phyloP scores from a whole-genome alignment of 768 basidiomycete genomes.

The Auriscalpium orientale region DNA sequence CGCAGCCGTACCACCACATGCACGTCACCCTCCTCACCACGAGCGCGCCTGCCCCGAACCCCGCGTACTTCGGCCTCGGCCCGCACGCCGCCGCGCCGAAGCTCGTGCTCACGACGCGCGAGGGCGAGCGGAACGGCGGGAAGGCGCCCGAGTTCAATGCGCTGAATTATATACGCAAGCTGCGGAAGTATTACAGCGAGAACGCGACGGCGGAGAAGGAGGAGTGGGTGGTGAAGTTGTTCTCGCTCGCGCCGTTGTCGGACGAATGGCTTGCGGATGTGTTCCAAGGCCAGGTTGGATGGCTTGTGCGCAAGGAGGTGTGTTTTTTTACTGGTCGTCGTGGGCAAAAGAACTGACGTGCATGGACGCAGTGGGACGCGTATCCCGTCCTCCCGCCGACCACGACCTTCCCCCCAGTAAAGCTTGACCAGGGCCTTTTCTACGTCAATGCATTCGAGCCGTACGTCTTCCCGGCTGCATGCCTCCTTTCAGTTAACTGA shows the following conservation, averaged over 20 bases:
- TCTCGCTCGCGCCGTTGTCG: constrained; percentile 56
- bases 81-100: constrained; percentile 40
- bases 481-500: constrained; percentile 1
- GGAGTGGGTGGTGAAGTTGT: constrained; percentile 82
- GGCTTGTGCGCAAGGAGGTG: constrained; percentile 79
- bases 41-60: constrained; percentile 47
- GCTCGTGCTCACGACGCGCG: constrained; percentile 66
- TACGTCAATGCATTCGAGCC: constrained; percentile 93
- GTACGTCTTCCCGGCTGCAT: constrained; percentile 32
- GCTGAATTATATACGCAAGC: constrained; percentile 66
- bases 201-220: constrained; percentile 18
- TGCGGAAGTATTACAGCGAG: constrained; percentile 24
- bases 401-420: constrained; percentile 63
- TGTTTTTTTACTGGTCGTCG: constrained; percentile 3
- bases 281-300: constrained; percentile 63
- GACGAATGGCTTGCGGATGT: constrained; percentile 64
- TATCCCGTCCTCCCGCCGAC: constrained; percentile 71
- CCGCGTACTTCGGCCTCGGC: constrained; percentile 60
- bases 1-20: constrained; percentile 73
- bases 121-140: constrained; percentile 46
- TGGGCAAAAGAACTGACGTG: constrained; percentile 4
- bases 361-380: constrained; percentile 62
- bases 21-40: constrained; percentile 91
- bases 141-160: constrained; percentile 80
- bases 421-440: constrained; percentile 71